phyloP scores from a whole-genome alignment of 441 rosid genomes.

The Euphorbia celastroides region DNA sequence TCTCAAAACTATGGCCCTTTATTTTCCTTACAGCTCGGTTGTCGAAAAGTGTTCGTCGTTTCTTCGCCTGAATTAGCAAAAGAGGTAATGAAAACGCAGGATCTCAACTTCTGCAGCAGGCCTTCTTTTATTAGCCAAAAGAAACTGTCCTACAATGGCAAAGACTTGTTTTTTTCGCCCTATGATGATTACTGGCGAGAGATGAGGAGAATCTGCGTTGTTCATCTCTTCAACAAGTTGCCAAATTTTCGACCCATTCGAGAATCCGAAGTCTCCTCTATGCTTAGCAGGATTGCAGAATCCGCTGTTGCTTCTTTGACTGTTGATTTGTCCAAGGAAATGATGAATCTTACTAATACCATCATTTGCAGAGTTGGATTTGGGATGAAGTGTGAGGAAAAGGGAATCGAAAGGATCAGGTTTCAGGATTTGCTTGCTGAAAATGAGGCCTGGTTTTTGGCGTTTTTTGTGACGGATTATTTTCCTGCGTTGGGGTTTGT shows the following conservation, averaged over 20 bases:
- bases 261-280: slow-evolving; percentile 20
- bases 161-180: slow-evolving; percentile 31
- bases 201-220: slow-evolving; percentile 17
- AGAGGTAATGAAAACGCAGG: slow-evolving; percentile 40
- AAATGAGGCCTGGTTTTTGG: slow-evolving; percentile 10
- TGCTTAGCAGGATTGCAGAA: slow-evolving; percentile 2
- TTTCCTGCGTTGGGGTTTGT: neutral
- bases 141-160: slow-evolving; percentile 27
- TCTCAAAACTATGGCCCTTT: slow-evolving; percentile 45
- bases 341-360: slow-evolving; percentile 7
- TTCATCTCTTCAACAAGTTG: slow-evolving; percentile 21
- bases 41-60: slow-evolving; percentile 24
- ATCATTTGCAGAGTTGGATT: slow-evolving; percentile 19
- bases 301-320: neutral
- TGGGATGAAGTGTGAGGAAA: slow-evolving; percentile 19
- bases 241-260: slow-evolving; percentile 19
- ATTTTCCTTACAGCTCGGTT: slow-evolving; percentile 36
- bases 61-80: slow-evolving; percentile 41
- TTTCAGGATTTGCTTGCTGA: slow-evolving; percentile 17
- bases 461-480: slow-evolving; percentile 21
- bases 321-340: slow-evolving; percentile 19
- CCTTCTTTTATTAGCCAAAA: slow-evolving; percentile 7
- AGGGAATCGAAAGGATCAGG: slow-evolving; percentile 20
- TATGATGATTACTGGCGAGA: slow-evolving; percentile 28
- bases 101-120: slow-evolving; percentile 27